A percentile compares a stretch with the other conserved stretches of the same genome.
phyloP scores from a whole-genome alignment of 2,329 filamentous ascomycete species.

The Iodosphaeria phyllophila region DNA sequence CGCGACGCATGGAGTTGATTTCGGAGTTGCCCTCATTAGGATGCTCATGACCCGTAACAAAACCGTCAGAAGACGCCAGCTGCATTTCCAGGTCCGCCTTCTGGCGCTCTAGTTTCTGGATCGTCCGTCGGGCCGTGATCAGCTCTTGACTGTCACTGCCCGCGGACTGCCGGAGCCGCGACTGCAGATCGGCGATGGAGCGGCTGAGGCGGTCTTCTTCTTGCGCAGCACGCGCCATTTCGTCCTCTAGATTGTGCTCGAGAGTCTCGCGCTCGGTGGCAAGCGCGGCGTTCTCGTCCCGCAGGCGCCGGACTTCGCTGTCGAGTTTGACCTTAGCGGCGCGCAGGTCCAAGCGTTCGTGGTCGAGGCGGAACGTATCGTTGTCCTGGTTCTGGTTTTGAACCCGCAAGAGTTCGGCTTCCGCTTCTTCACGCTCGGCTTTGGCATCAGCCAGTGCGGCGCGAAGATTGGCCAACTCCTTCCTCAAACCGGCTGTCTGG shows the following conservation, averaged over 20 bases:
- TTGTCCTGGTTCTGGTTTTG: conserved; percentile 35
- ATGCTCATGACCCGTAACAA: conserved; percentile 14
- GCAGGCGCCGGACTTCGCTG: conserved; percentile 43
- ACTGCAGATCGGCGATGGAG: conserved; percentile 33
- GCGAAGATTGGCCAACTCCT: conserved; percentile 40
- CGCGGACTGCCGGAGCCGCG: conserved; percentile 22
- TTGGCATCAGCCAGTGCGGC: conserved; percentile 36
- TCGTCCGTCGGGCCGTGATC: conserved; percentile 39
- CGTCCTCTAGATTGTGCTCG: conserved; percentile 44
- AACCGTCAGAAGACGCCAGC: conserved; percentile 16
- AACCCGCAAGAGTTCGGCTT: conserved; percentile 36
- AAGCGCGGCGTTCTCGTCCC: conserved; percentile 41
- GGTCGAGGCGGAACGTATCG: conserved; percentile 42
- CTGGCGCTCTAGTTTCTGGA: conserved; percentile 44
- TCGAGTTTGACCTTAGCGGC: conserved; percentile 51
- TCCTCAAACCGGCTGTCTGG: conserved; percentile 36
- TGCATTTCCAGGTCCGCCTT: conserved; percentile 33
- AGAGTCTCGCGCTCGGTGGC: conserved; percentile 35
- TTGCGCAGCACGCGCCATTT: conserved; percentile 45
- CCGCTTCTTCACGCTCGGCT: conserved; percentile 48
- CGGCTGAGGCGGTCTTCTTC: conserved; percentile 44
- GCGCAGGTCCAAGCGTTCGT: conserved; percentile 50
- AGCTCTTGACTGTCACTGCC: conserved; percentile 32
- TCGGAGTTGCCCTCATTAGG: conserved; percentile 26
- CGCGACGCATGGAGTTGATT: conserved; percentile 40